These are phyloP conservation scores for Bondarzewia mesenterica DNA, from an alignment of 1,284 basidiomycete species.

Conservation along the genomic window DNA sequence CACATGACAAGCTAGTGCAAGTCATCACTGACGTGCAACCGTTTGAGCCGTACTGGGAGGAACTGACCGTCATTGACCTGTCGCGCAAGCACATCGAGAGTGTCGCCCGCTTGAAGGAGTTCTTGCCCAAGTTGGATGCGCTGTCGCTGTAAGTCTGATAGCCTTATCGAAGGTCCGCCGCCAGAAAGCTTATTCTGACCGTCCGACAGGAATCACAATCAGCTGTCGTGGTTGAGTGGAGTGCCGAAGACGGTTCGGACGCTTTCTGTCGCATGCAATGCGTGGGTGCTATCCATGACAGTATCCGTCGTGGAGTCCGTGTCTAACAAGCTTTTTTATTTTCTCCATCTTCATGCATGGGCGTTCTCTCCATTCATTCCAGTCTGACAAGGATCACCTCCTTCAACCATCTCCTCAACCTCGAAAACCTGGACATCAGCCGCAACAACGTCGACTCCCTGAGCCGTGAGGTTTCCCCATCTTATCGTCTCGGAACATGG, in stretches of 20 bases:
- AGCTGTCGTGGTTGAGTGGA: constrained; percentile 82
- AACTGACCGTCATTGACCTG: constrained; percentile 71
- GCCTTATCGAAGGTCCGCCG: not conserved
- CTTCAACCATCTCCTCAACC: constrained; percentile 79
- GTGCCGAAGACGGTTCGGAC: constrained; percentile 73
- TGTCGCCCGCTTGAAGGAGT: constrained; percentile 89
- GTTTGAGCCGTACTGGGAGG: constrained; percentile 93
- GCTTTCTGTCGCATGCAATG: constrained; percentile 74
- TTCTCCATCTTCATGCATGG: not conserved
- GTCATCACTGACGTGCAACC: constrained; percentile 94
- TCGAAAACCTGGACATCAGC: constrained; percentile 89
- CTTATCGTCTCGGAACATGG: constrained; percentile 10
- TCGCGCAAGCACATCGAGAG: constrained; percentile 79
- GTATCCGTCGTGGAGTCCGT: not conserved
- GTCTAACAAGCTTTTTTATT: not conserved
- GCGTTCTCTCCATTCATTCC: not conserved
- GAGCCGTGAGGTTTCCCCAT: constrained; percentile 51
- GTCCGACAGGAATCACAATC: constrained; percentile 64
- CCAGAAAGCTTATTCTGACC: not conserved
- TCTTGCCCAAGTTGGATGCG: constrained; percentile 79
- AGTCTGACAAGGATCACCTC: constrained; percentile 83
- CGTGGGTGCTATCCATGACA: constrained; percentile 34
- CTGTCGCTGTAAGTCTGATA: constrained; percentile 62
- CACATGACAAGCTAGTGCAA: constrained; percentile 85
- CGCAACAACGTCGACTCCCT: constrained; percentile 85